Evolutionary conservation across 106 monocot genomes (phyloP).

Genomic region (Cymbidium sinense): DNA sequence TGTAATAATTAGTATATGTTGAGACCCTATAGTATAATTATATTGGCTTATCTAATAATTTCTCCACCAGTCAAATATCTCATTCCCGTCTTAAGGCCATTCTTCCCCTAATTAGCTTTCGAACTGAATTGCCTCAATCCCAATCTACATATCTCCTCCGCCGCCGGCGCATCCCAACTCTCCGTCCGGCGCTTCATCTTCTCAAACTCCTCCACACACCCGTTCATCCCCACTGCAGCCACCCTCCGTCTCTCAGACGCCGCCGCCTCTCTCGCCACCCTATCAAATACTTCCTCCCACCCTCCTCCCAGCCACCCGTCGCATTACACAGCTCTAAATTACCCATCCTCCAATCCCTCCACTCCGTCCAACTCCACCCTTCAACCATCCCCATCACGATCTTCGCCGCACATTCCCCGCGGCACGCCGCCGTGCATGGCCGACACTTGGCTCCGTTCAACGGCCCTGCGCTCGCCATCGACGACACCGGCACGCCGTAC

Average conservation of each 20-base stretch:
- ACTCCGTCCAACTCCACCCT: slow-evolving; percentile 68
- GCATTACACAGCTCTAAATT: slow-evolving; percentile 64
- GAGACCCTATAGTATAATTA: too few relatives aligned
- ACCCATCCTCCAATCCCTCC: slow-evolving; percentile 25
- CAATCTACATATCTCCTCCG: slow-evolving; percentile 37
- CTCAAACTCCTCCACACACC: slow-evolving; percentile 31
- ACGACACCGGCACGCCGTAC: slow-evolving; percentile 70
- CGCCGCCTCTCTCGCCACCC: slow-evolving; percentile 36
- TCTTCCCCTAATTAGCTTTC: too few relatives aligned
- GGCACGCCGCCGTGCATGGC: slow-evolving; percentile 57
- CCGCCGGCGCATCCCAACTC: slow-evolving; percentile 55
- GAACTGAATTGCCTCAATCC: slow-evolving; percentile 26
- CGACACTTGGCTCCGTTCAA: slow-evolving; percentile 91
- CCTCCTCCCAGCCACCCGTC: slow-evolving; percentile 38
- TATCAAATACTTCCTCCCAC: slow-evolving; percentile 64
- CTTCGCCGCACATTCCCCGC: slow-evolving; percentile 28
- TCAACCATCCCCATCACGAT: neutral
- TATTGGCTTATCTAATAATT: too few relatives aligned
- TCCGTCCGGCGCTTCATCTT: slow-evolving; percentile 21
- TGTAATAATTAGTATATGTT: too few relatives aligned
- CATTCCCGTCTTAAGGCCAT: too few relatives aligned
- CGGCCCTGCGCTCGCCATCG: slow-evolving; percentile 58
- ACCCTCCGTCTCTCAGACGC: slow-evolving; percentile 27
- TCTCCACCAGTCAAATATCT: too few relatives aligned
- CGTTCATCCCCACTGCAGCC: slow-evolving; percentile 12